phyloP scores from a whole-genome alignment of 2,329 filamentous ascomycete genomes.

The Alternaria sp. region DNA sequence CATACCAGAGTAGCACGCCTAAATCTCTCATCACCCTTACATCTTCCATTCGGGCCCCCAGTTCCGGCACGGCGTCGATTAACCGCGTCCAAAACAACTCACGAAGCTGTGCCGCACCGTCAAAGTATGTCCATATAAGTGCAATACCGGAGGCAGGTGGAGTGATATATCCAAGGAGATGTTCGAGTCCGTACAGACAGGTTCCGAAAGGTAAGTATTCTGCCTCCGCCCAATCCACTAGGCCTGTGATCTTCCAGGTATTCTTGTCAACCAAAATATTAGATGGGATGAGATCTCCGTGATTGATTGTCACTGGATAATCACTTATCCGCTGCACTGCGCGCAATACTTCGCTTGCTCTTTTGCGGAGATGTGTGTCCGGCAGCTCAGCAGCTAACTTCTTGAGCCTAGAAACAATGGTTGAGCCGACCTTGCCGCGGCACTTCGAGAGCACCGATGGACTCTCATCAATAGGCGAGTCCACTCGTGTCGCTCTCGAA shows the following conservation, averaged over 20 bases:
- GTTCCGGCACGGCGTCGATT: constrained; percentile 44
- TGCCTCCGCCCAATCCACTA: constrained; percentile 73
- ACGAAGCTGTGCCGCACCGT: constrained; percentile 56
- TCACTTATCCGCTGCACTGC: constrained; percentile 56
- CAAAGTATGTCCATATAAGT: constrained; percentile 53
- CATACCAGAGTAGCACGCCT: constrained; percentile 70
- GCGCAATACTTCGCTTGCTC: constrained; percentile 25
- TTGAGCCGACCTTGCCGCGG: constrained; percentile 41
- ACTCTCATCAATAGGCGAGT: constrained; percentile 29
- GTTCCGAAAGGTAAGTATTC: constrained; percentile 69
- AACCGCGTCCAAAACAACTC: constrained; percentile 62
- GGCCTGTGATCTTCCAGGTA: constrained; percentile 59
- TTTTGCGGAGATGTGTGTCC: constrained; percentile 23
- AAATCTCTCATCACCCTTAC: constrained; percentile 60
- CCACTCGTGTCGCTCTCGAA: constrained; percentile 19
- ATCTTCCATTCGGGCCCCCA: constrained; percentile 47
- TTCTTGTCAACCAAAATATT: constrained; percentile 64
- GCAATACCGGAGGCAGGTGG: background rate
- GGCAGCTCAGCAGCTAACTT: constrained; percentile 39
- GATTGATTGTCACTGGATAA: constrained; percentile 66
- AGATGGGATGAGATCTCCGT: constrained; percentile 67
- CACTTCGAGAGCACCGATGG: constrained; percentile 27
- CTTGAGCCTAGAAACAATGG: constrained; percentile 36
- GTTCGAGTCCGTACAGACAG: constrained; percentile 68
- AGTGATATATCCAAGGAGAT: constrained; percentile 63